phyloP scores from a whole-genome alignment of 495 filamentous ascomycete species.

The Podospora fimiseda region DNA sequence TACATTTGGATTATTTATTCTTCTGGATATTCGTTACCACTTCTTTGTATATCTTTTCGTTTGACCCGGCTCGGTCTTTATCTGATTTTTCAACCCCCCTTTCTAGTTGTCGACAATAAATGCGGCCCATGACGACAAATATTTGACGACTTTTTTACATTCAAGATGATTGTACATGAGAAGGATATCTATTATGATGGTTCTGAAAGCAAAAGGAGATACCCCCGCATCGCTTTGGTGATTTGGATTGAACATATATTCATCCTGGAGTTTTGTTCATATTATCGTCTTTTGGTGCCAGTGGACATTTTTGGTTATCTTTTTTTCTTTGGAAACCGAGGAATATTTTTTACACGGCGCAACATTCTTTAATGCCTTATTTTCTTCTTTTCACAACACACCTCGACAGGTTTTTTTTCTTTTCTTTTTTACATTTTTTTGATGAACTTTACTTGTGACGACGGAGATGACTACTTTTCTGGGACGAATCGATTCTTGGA shows the following conservation, averaged over 20 bases:
- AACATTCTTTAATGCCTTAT: background rate
- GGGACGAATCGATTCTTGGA: constrained; percentile 6
- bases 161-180: no score
- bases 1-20: background rate
- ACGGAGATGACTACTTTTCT: background rate
- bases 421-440: constrained; percentile 5
- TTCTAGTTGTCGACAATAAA: no score
- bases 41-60: constrained; percentile 2
- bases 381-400: background rate
- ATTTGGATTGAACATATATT: constrained; percentile 18
- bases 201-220: constrained; percentile 9
- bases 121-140: no score
- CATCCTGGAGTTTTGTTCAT: constrained; percentile 14
- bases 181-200: no score
- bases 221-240: constrained; percentile 15
- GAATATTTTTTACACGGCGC: background rate
- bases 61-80: no score
- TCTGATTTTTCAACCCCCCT: no score
- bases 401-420: background rate
- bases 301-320: constrained; percentile 8
- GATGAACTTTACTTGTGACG: background rate
- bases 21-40: background rate
- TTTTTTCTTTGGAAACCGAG: no score
- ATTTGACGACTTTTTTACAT: no score
- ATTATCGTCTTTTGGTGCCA: no score